Conservation (phyloP, 257 asterid genomes). For the Ajuga chamaepitys region DNA sequence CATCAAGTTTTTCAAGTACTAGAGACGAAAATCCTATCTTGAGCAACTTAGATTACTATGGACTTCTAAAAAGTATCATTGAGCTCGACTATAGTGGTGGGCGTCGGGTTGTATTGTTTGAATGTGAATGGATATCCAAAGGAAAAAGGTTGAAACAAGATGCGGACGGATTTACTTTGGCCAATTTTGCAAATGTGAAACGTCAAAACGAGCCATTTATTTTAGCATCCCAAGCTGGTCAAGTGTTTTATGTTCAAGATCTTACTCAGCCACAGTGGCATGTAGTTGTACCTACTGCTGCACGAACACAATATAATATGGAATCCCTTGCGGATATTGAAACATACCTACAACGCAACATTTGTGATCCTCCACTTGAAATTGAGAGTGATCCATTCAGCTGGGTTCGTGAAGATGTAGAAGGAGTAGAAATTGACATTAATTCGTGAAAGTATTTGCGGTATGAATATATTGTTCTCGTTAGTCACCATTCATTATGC, state of each 20-base stretch:
- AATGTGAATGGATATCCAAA: not conserved
- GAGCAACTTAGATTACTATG: not conserved
- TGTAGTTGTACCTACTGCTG: too few species aligned
- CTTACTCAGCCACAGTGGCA: not conserved
- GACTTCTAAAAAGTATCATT: not conserved
- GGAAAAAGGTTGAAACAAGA: not conserved
- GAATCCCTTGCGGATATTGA: too few species aligned
- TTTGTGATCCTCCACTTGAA: not conserved
- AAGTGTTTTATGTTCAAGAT: not conserved
- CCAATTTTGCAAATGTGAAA: too few species aligned
- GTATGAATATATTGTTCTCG: too few species aligned
- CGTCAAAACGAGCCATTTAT: too few species aligned
- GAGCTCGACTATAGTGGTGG: not conserved
- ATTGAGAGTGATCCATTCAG: not conserved
- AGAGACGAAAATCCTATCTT: too few species aligned
- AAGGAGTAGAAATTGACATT: not conserved
- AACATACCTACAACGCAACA: not conserved
- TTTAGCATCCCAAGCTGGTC: too few species aligned
- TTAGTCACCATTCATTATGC: too few species aligned
- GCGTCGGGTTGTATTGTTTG: not conserved
- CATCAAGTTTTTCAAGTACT: too few species aligned
- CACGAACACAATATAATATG: too few species aligned
- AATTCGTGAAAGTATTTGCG: not conserved
- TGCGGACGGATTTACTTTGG: not conserved
- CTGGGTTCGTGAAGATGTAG: not conserved